Percentiles rank a stretch among this genome's conserved stretches.
These are phyloP conservation scores for Fusarium metavorans DNA, from an alignment of 2,329 filamentous ascomycete species.

Conservation along the genomic window DNA sequence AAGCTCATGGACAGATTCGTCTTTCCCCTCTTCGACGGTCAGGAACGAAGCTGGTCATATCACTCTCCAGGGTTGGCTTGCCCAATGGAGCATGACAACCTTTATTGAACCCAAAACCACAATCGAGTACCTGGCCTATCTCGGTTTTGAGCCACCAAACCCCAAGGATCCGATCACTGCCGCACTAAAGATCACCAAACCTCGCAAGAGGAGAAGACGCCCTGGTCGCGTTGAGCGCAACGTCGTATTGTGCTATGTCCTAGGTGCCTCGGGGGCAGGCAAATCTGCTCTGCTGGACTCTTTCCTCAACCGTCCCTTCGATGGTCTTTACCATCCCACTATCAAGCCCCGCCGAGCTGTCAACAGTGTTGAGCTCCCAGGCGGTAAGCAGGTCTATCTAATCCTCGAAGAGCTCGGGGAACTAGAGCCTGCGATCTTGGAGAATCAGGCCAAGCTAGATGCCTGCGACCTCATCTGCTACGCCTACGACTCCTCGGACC, in stretches of 20 bases:
- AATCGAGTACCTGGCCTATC: slow-evolving; percentile 93
- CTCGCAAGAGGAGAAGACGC: slow-evolving; percentile 84
- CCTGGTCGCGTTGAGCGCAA: slow-evolving; percentile 92
- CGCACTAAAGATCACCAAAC: slow-evolving; percentile 92
- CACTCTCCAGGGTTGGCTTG: slow-evolving; percentile 96
- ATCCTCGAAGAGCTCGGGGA: slow-evolving; percentile 96
- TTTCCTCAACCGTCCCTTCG: slow-evolving; percentile 91
- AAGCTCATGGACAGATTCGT: slow-evolving; percentile 85
- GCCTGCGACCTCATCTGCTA: slow-evolving; percentile 95
- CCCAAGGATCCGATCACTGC: slow-evolving; percentile 81
- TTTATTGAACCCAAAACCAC: slow-evolving; percentile 96
- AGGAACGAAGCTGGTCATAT: slow-evolving; percentile 96
- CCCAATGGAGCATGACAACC: slow-evolving; percentile 99
- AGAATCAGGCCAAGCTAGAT: slow-evolving; percentile 90
- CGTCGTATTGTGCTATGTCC: slow-evolving; percentile 91
- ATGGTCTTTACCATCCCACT: slow-evolving; percentile 86
- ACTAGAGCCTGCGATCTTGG: slow-evolving; percentile 92
- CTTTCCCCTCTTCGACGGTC: slow-evolving; percentile 93
- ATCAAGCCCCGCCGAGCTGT: slow-evolving; percentile 95
- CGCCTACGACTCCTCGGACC: slow-evolving; percentile 95
- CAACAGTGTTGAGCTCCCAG: slow-evolving; percentile 95
- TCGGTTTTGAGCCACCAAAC: slow-evolving; percentile 89
- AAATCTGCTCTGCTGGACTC: slow-evolving; percentile 93
- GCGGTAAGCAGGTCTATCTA: slow-evolving; percentile 96
- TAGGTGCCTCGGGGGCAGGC: slow-evolving; percentile 87